A percentile compares a stretch with the other conserved stretches of the same genome.
Conservation (phyloP, 305 asterid species). For the Solanum hybrid region DNA sequence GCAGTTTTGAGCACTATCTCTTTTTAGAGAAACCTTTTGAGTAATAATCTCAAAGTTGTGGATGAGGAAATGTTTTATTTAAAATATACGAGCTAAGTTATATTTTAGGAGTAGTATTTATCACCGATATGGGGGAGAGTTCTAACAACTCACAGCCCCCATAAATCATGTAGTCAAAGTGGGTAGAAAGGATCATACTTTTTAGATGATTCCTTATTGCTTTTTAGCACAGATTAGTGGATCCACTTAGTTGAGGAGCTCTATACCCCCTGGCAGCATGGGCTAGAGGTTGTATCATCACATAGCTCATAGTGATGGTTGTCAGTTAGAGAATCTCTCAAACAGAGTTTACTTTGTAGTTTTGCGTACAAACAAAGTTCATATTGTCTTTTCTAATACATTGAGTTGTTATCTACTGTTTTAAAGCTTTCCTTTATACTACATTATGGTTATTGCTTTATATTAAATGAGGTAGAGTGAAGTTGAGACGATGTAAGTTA, state of each 20-base stretch:
- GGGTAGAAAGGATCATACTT: not conserved
- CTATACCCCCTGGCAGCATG: not conserved
- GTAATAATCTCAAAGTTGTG: not conserved
- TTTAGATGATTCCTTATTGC: not conserved
- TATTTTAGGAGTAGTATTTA: no score
- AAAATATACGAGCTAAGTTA: no score
- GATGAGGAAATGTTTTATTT: no score
- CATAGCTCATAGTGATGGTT: not conserved
- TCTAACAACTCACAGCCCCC: no score
- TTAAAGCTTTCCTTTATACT: no score
- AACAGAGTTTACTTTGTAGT: not conserved
- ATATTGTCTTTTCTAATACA: no score
- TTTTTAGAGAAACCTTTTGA: not conserved
- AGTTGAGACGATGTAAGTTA: not conserved
- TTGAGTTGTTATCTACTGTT: no score
- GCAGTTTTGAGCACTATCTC: not conserved
- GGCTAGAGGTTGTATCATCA: not conserved
- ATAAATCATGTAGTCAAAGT: not conserved
- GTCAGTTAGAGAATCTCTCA: not conserved
- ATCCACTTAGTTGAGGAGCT: not conserved
- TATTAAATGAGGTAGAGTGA: not conserved
- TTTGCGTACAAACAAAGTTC: not conserved
- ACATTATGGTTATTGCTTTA: not conserved
- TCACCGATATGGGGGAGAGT: no score
- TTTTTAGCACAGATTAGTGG: not conserved